These are phyloP conservation scores for Cyberlindnera suaveolens DNA, from an alignment of 805 yeast genomes.

Conservation along the genomic window DNA sequence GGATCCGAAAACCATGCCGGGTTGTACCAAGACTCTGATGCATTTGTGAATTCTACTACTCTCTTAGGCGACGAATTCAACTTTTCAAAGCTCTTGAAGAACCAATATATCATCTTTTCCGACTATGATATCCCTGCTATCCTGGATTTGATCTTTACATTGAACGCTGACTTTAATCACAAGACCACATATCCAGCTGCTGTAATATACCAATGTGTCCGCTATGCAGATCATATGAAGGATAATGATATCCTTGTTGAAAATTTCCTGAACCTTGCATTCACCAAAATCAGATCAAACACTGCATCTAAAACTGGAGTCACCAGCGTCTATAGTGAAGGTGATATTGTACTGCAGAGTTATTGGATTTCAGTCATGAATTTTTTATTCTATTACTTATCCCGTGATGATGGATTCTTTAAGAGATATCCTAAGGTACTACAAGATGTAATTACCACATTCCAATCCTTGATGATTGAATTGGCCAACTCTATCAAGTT, in stretches of 20 bases:
- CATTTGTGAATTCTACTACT: constrained; percentile 11
- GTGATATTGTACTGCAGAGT: constrained; percentile 65
- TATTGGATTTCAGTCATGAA: constrained; percentile 86
- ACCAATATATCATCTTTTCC: constrained; percentile 55
- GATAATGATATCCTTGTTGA: constrained; percentile 51
- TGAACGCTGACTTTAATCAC: constrained; percentile 48
- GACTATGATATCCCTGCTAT: constrained; percentile 72
- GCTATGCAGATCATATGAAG: constrained; percentile 57
- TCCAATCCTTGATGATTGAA: constrained; percentile 60
- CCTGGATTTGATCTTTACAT: constrained; percentile 51
- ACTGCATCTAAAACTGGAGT: constrained; percentile 59
- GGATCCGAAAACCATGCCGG: constrained; percentile 17
- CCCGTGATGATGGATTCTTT: constrained; percentile 58
- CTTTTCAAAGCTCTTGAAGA: constrained; percentile 46
- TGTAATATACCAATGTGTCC: constrained; percentile 58
- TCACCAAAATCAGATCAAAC: constrained; percentile 54
- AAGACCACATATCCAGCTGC: constrained; percentile 56
- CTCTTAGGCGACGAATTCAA: constrained; percentile 37
- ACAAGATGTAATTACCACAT: constrained; percentile 49
- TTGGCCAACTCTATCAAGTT: constrained; percentile 60
- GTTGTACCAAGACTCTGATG: constrained; percentile 18
- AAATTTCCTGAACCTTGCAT: constrained; percentile 52
- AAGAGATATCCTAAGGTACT: constrained; percentile 47
- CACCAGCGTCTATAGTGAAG: constrained; percentile 34
- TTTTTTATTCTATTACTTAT: constrained; percentile 69